Conservation (phyloP, 2,329 filamentous ascomycete genomes). For the Fusarium transvaalense region DNA sequence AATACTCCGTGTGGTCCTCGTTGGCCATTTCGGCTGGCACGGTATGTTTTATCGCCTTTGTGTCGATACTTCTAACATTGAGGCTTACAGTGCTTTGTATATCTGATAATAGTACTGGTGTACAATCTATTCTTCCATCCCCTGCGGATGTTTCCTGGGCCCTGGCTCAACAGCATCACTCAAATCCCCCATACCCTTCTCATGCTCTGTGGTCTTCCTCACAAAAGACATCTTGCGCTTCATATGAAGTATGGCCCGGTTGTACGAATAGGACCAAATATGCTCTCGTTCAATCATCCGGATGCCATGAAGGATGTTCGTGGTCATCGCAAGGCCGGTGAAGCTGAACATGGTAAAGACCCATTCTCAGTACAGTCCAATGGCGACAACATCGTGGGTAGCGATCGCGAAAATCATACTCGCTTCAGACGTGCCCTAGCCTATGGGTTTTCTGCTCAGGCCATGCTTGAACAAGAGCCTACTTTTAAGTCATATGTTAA, state of each 20-base stretch:
- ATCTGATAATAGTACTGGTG: background rate
- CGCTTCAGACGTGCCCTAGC: conserved; percentile 7
- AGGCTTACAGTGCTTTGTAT: background rate
- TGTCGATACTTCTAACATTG: background rate
- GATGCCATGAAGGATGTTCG: conserved; percentile 14
- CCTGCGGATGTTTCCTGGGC: conserved; percentile 2
- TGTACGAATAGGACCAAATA: background rate
- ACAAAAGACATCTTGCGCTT: conserved; percentile 3
- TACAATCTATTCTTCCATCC: conserved; percentile 15
- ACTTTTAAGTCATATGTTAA: conserved; percentile 4
- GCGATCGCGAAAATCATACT: conserved; percentile 4
- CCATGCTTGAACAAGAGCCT: conserved; percentile 14
- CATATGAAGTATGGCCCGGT: conserved; percentile 16
- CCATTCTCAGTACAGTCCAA: background rate
- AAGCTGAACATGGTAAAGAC: conserved; percentile 5
- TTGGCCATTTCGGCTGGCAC: background rate
- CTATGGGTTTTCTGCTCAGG: conserved; percentile 5
- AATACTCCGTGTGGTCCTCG: background rate
- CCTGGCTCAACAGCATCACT: conserved; percentile 5
- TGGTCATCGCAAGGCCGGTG: conserved; percentile 6
- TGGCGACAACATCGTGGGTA: background rate
- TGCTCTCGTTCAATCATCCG: conserved; percentile 11
- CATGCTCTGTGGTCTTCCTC: background rate
- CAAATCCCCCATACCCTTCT: background rate
- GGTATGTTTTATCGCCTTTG: background rate